Conservation (phyloP, 495 filamentous ascomycete species). For the Neurospora sp. region DNA sequence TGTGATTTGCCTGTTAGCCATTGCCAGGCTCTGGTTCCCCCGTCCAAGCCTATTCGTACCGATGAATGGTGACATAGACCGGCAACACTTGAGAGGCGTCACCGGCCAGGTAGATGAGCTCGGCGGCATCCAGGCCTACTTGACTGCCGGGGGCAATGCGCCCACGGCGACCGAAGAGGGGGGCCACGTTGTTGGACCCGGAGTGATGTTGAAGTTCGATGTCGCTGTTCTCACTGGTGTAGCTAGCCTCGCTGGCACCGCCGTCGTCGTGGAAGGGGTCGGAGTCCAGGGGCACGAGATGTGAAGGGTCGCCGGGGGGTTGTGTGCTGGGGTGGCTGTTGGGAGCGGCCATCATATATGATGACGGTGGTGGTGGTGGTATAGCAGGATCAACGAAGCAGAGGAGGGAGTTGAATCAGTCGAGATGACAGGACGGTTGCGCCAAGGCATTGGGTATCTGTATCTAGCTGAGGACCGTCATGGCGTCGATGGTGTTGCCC, state of each 20-base stretch:
- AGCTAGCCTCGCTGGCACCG: not conserved
- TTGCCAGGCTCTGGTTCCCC: conserved; percentile 27
- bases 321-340: not conserved
- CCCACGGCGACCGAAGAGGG: conserved; percentile 8
- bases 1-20: conserved; percentile 3
- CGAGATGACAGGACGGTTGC: not conserved
- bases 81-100: conserved; percentile 14
- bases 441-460: not conserved
- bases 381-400: not conserved
- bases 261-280: not conserved
- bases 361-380: not conserved
- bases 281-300: not conserved
- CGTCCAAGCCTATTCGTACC: conserved; percentile 15
- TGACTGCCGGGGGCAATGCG: conserved; percentile 4
- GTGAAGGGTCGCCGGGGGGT: not conserved
- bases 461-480: not conserved
- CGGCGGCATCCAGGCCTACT: conserved; percentile 1
- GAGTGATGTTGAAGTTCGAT: conserved; percentile 13
- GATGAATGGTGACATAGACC: conserved; percentile 39
- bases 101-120: conserved; percentile 1
- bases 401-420: not conserved
- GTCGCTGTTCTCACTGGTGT: conserved; percentile 7
- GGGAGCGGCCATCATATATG: not conserved
- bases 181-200: conserved; percentile 15
- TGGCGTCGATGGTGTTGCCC: not conserved